Conservation (phyloP, 257 asterid species). For the Solanum neorickii region DNA sequence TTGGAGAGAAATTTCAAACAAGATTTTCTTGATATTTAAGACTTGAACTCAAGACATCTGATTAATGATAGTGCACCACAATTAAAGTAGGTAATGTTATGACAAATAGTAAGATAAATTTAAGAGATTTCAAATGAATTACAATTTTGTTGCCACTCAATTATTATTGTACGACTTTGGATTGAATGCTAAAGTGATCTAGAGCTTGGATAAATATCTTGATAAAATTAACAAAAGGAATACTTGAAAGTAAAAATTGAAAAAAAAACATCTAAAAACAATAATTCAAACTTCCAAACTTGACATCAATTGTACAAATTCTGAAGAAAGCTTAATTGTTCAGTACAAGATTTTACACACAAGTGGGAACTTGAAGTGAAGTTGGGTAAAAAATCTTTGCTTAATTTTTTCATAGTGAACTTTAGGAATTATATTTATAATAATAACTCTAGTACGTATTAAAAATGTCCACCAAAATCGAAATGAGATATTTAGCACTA, state of each 20-base stretch:
- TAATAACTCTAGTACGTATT: background rate
- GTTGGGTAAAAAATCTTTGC: background rate
- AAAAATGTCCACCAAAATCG: background rate
- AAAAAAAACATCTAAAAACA: background rate
- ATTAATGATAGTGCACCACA: no score
- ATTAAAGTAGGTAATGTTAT: accelerated
- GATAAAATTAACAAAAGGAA: background rate
- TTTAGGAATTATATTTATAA: background rate
- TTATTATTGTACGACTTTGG: background rate
- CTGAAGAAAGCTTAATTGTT: background rate
- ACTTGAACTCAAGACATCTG: no score
- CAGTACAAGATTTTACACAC: background rate
- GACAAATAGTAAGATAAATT: background rate
- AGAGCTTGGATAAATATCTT: background rate
- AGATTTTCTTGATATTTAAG: no score
- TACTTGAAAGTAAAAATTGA: background rate
- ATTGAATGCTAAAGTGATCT: background rate
- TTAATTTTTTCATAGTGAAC: background rate
- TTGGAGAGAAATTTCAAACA: accelerated
- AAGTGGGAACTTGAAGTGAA: background rate
- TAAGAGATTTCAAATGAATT: background rate
- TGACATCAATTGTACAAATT: background rate
- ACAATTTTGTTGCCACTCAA: background rate
- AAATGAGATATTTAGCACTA: no score
- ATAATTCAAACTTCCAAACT: background rate